Evolutionary conservation across 2,329 filamentous ascomycete genomes (phyloP), one percentile per base, ranked within the genome.

Genomic region (Cytospora paraplurivora): DNA sequence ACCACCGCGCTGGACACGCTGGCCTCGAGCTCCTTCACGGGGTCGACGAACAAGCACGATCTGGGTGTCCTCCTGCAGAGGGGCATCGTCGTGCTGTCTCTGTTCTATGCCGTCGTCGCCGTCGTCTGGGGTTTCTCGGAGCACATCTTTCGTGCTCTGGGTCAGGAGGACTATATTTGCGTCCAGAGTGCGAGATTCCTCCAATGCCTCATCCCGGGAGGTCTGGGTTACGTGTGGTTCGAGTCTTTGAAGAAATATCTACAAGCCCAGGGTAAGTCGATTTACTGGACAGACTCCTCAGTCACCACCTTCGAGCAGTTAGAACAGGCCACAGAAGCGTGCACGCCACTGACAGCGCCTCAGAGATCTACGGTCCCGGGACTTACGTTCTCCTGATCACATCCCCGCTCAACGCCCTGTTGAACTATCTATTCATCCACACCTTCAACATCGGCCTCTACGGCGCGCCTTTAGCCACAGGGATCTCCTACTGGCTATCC

Each of bases 1-100:
- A 93, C 91, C 0, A 96, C 91, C 1, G 92, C 92, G 0, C 82
- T 96, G 51, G 92, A 96, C 73, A 96, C 92, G 0, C 79, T 96
- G 32, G 92, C 91, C 1, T 93, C 91, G 0, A 91, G 88, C 54
- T 89, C 88, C 52, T 96, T 92, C 73, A 96, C 92, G 0, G 90
- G 90, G 0, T 91, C 90, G 67, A 85, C 87, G 68, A 88, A 94
- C 73, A 92, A 89, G 66, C 85, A 91, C 59, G 89, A 92, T 72
- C 79, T 96, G 1, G 92, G 92, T 0, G 81, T 95, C 35, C 81
- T 96, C 1, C 77, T 96, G 11, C 92, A 96, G 72, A 81, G 92
- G 41, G 87, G 88, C 0, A 84, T 96, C 56, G 75, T 95, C 49
- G 86, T 95, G 4, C 78, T 96, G 38, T 82, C 86, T 0, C 73